Percentiles rank a stretch among this genome's conserved stretches.
Conservation (phyloP, 2,329 filamentous ascomycete genomes). For the Ceratocystis papillata region DNA sequence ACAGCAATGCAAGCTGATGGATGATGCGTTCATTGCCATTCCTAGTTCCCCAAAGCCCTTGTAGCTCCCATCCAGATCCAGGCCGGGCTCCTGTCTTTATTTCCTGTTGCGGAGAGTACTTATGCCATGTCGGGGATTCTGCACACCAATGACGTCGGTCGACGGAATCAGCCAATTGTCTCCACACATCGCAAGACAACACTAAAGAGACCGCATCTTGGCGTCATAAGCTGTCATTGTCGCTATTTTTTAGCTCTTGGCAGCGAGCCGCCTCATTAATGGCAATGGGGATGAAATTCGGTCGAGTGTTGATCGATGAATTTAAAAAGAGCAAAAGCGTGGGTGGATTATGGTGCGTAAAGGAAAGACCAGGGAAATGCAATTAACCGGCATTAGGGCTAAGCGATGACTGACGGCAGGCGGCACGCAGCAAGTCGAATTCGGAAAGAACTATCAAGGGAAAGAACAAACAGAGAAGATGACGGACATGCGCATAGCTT, state of each 20-base stretch:
- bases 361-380: neutral
- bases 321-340: neutral
- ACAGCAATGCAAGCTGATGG: too few species aligned
- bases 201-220: conserved; percentile 2
- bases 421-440: neutral
- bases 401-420: neutral
- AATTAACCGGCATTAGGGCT: neutral
- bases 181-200: neutral
- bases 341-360: neutral
- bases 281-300: neutral
- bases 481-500: neutral
- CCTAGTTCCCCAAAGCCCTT: neutral
- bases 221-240: neutral
- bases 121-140: conserved; percentile 4
- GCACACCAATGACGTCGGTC: neutral
- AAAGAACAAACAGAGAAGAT: neutral
- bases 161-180: conserved; percentile 12
- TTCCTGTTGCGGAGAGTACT: conserved; percentile 8
- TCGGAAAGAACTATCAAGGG: neutral
- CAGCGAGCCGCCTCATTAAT: neutral
- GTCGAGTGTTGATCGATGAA: neutral
- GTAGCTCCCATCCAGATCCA: neutral
- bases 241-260: neutral
- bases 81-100: neutral
- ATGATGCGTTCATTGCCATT: conserved; percentile 2